These are phyloP conservation scores for Arachnomyces sp. DNA, from an alignment of 2,329 filamentous ascomycete genomes.

Conservation along the genomic window DNA sequence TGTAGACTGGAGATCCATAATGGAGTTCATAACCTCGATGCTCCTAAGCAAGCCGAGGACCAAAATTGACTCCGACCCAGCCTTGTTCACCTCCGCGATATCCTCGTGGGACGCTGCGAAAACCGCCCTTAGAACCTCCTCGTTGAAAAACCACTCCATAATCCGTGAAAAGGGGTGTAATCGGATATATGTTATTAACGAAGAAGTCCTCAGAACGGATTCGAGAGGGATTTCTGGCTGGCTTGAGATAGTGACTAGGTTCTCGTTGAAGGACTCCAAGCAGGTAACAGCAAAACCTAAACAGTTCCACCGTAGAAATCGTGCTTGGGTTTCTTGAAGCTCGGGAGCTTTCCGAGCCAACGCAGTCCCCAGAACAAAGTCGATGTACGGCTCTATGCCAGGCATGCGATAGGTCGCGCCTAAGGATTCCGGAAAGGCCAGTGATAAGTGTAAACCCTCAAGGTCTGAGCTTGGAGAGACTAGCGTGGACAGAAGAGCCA, in stretches of 20 bases:
- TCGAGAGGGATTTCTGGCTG: constrained; percentile 69
- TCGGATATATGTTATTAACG: constrained; percentile 69
- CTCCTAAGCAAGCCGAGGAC: constrained; percentile 69
- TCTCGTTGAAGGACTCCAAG: constrained; percentile 83
- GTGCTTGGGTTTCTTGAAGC: constrained; percentile 59
- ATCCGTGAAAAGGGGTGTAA: constrained; percentile 88
- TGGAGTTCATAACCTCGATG: constrained; percentile 74
- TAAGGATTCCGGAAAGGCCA: constrained; percentile 81
- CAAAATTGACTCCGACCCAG: constrained; percentile 68
- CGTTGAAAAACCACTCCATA: constrained; percentile 98
- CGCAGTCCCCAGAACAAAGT: constrained; percentile 76
- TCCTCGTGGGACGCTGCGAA: constrained; percentile 75
- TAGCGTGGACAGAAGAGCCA: constrained; percentile 65
- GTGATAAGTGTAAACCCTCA: constrained; percentile 56
- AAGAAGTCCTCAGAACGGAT: constrained; percentile 62
- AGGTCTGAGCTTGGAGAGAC: constrained; percentile 48
- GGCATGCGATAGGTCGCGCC: constrained; percentile 69
- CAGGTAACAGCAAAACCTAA: constrained; percentile 75
- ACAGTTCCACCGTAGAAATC: constrained; percentile 68
- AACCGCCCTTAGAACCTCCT: constrained; percentile 70
- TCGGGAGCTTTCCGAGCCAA: constrained; percentile 61
- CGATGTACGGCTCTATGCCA: constrained; percentile 86
- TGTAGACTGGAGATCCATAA: constrained; percentile 80
- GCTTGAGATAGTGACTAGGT: constrained; percentile 77
- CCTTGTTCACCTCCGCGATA: constrained; percentile 60